Evolutionary conservation across 495 filamentous ascomycete species (phyloP).

Genomic region (Articulospora tetracladia): DNA sequence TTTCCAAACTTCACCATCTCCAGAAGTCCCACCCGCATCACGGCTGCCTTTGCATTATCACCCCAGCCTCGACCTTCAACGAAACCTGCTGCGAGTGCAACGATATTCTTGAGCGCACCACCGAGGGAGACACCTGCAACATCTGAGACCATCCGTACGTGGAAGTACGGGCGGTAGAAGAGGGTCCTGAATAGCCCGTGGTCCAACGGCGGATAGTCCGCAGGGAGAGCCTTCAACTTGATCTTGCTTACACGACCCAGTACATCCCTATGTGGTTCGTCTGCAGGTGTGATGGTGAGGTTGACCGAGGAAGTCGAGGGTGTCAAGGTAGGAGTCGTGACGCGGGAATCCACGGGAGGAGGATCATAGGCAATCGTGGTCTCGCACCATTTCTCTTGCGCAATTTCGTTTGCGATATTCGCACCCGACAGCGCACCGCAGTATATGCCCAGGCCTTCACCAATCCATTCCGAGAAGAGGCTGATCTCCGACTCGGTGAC

Average conservation of each 20-base stretch:
- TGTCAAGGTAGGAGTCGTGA: conserved; percentile 60
- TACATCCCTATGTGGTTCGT: conserved; percentile 58
- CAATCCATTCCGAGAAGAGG: conserved; percentile 94
- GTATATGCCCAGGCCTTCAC: conserved; percentile 86
- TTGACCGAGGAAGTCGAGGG: conserved; percentile 51
- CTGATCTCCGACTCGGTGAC: conserved; percentile 77
- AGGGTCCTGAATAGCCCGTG: conserved; percentile 75
- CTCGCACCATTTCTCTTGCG: conserved; percentile 91
- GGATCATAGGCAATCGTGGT: conserved; percentile 97
- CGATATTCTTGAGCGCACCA: conserved; percentile 95
- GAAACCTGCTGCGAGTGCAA: conserved; percentile 92
- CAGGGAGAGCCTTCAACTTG: conserved; percentile 67
- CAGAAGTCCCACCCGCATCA: conserved; percentile 91
- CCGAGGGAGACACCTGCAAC: conserved; percentile 94
- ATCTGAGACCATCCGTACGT: conserved; percentile 86
- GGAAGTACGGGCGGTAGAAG: conserved; percentile 97
- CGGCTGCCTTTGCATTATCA: conserved; percentile 93
- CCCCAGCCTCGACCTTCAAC: conserved; percentile 96
- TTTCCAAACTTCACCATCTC: conserved; percentile 96
- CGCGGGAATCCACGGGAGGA: conserved; percentile 73
- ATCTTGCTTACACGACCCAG: conserved; percentile 57
- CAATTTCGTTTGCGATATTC: conserved; percentile 95
- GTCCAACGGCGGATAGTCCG: conserved; percentile 76
- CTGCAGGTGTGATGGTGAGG: conserved; percentile 46
- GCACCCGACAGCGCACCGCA: conserved; percentile 94